Evolutionary conservation across 2,329 filamentous ascomycete species (phyloP), one percentile per base, ranked within the genome.

Genomic region (Cytospora mali): DNA sequence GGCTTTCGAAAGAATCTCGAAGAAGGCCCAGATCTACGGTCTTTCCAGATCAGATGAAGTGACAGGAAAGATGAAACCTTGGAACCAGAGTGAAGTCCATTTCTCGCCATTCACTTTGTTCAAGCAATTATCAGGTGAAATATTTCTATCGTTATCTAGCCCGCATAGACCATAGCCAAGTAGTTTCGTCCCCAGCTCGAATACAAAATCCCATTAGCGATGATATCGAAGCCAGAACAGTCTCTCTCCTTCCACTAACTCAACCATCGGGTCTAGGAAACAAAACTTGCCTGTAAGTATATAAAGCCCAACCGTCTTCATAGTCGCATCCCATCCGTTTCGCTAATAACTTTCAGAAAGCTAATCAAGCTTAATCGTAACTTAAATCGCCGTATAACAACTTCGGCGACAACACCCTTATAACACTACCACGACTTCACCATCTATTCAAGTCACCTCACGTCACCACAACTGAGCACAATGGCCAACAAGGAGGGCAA

Each of bases 401-500:
- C 23, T 7, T 11, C 6, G 31, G 18, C 14, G 49, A 35, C 9
- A 52, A 23, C 46, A 6, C 13, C 18, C 23, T 54, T 27, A n/a
- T n/a, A n/a, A n/a, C n/a, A n/a, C n/a, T n/a, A n/a, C n/a, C n/a
- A n/a, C n/a, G n/a, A n/a, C n/a, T n/a, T n/a, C n/a, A n/a, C n/a
- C n/a, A n/a, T n/a, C n/a, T n/a, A n/a, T n/a, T n/a, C n/a, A n/a
- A n/a, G n/a, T n/a, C n/a, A n/a, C n/a, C n/a, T n/a, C 42, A 46
- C 42, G n/a, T 46, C n/a, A 46, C 42, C 10, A 11, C 18, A 23
- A 23, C 2, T 28, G 27, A 6, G 2, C 21, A 48, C 11, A 16
- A 60, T 60, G 58, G 10, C 50, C 4, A 13, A 3, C 50, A 42
- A 33, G 18, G 54, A 59, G 21, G 48, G 28, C 27, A n/a, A 33